A percentile compares a stretch with the other conserved stretches of the same genome.
Evolutionary conservation across 106 monocot genomes (phyloP).

Genomic region (Posidonia australis): DNA sequence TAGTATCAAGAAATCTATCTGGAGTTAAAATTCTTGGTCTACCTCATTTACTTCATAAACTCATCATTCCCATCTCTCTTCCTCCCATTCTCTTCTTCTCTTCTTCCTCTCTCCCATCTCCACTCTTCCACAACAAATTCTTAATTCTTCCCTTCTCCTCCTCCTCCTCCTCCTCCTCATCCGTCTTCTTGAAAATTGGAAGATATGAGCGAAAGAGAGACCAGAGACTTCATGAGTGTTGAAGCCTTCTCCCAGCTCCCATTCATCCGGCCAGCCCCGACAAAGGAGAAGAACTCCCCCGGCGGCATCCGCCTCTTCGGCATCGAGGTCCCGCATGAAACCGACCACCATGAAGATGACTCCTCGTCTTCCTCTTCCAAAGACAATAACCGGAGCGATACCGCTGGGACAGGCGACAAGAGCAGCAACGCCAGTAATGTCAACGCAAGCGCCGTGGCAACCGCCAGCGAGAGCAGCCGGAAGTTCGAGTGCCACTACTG

Average conservation of each 20-base stretch:
- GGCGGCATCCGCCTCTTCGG: constrained; percentile 35
- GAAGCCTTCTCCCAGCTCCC: constrained; percentile 92
- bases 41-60: too few species aligned
- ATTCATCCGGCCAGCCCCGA: constrained; percentile 40
- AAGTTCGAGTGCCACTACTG: constrained; percentile 99
- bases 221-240: constrained; percentile 57
- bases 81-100: too few species aligned
- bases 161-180: background rate
- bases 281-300: constrained; percentile 10
- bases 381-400: background rate
- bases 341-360: background rate
- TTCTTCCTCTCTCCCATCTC: background rate
- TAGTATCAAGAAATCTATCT: background rate
- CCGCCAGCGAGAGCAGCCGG: constrained; percentile 6
- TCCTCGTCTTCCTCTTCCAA: background rate
- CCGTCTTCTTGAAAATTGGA: background rate
- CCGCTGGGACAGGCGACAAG: background rate
- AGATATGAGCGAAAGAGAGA: constrained; percentile 5
- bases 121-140: background rate
- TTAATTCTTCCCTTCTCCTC: background rate
- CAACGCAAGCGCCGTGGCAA: background rate
- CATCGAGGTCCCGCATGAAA: constrained; percentile 17
- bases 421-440: background rate
- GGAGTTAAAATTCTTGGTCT: background rate
- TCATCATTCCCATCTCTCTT: background rate